Percentiles rank a stretch among this genome's conserved stretches.
Evolutionary conservation across 2,329 filamentous ascomycete genomes (phyloP).

Genomic region (Tolypocladium tundrense): DNA sequence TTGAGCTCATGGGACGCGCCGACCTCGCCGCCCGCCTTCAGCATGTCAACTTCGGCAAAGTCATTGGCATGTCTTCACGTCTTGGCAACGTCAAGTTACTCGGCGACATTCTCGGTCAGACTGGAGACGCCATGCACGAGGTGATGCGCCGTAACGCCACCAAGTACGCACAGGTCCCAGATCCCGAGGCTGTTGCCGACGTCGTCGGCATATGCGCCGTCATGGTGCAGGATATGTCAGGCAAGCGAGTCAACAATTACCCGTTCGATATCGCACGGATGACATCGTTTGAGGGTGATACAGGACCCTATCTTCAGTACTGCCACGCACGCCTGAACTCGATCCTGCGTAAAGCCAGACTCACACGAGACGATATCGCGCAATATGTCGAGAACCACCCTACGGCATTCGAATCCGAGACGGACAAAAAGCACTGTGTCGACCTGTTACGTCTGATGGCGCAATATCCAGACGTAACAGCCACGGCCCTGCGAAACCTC

Average conservation of each 20-base stretch:
- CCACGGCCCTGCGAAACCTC: slow-evolving; percentile 52
- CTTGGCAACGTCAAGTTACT: slow-evolving; percentile 42
- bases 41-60: slow-evolving; percentile 37
- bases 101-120: slow-evolving; percentile 45
- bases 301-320: slow-evolving; percentile 64
- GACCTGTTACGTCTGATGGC: slow-evolving; percentile 52
- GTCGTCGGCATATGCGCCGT: slow-evolving; percentile 57
- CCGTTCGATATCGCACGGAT: slow-evolving; percentile 62
- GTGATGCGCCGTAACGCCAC: slow-evolving; percentile 55
- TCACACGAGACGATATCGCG: slow-evolving; percentile 4
- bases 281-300: slow-evolving; percentile 65
- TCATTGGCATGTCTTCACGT: slow-evolving; percentile 30
- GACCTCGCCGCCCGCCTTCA: slow-evolving; percentile 17
- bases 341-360: slow-evolving; percentile 15
- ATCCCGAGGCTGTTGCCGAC: slow-evolving; percentile 53
- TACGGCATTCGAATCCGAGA: slow-evolving; percentile 10
- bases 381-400: neutral
- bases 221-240: slow-evolving; percentile 66
- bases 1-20: slow-evolving; percentile 19
- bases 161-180: slow-evolving; percentile 55
- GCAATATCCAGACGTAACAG: slow-evolving; percentile 54
- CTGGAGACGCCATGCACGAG: slow-evolving; percentile 59
- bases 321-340: slow-evolving; percentile 53
- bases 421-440: slow-evolving; percentile 28
- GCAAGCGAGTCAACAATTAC: slow-evolving; percentile 43